phyloP scores from a whole-genome alignment of 2,329 filamentous ascomycete genomes.

The Huntiella moniliformis region DNA sequence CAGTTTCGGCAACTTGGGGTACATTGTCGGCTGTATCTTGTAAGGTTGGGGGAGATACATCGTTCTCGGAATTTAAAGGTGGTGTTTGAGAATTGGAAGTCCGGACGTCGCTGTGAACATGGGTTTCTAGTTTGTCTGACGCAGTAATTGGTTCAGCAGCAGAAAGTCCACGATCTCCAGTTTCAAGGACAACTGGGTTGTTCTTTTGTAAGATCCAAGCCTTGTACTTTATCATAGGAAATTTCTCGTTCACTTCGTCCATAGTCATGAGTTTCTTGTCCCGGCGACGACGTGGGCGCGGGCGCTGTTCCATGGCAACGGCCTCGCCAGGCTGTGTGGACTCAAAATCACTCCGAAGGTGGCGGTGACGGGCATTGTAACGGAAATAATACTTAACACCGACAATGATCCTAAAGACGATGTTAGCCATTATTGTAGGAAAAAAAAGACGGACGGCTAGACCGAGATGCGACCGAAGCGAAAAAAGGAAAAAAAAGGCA shows the following conservation, averaged over 20 bases:
- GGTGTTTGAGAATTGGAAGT: neutral
- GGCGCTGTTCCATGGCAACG: slow-evolving; percentile 74
- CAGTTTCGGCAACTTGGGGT: neutral
- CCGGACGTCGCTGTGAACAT: neutral
- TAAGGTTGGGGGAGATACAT: neutral
- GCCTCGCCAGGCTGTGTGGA: slow-evolving; percentile 65
- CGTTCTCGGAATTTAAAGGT: neutral
- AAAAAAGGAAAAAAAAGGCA: too few species aligned
- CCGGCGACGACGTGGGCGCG: slow-evolving; percentile 60
- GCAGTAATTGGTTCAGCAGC: neutral
- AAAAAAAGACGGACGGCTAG: neutral
- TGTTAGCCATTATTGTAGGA: neutral
- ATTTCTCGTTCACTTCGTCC: slow-evolving; percentile 96
- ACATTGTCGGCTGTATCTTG: slow-evolving; percentile 9
- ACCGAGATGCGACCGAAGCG: too few species aligned
- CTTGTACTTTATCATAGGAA: slow-evolving; percentile 93
- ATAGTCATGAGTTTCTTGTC: slow-evolving; percentile 99
- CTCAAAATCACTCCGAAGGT: slow-evolving; percentile 38
- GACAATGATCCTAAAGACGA: slow-evolving; percentile 72
- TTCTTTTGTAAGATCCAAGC: slow-evolving; percentile 51
- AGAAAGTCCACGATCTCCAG: neutral
- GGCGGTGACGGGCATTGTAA: slow-evolving; percentile 86
- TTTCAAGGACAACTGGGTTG: slow-evolving; percentile 13
- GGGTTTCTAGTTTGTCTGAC: neutral
- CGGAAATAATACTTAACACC: slow-evolving; percentile 98